Evolutionary conservation across 1,139 yeast genomes (phyloP).

Genomic region (Zhuliangozyma blackwelliae): DNA sequence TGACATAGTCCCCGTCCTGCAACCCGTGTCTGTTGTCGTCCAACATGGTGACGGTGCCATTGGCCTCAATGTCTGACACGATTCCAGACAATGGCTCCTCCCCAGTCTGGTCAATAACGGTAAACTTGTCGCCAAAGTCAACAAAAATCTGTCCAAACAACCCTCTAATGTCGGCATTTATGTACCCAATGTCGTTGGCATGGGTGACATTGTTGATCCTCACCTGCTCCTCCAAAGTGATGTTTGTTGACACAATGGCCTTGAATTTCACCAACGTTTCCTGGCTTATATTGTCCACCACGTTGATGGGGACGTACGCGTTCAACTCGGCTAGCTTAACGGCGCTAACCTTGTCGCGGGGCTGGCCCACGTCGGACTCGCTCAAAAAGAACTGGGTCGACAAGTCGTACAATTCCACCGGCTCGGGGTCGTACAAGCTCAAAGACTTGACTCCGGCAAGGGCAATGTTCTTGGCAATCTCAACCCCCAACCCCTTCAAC

Average conservation of each 20-base stretch:
- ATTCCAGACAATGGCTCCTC: constrained; percentile 89
- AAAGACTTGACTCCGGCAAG: constrained; percentile 95
- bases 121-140: constrained; percentile 80
- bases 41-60: constrained; percentile 88
- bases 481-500: constrained; percentile 86
- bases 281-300: constrained; percentile 51
- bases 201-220: constrained; percentile 76
- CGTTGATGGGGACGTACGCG: constrained; percentile 83
- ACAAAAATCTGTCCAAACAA: constrained; percentile 86
- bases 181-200: constrained; percentile 67
- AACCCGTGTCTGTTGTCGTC: constrained; percentile 92
- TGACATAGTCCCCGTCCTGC: constrained; percentile 87
- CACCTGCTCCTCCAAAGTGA: constrained; percentile 70
- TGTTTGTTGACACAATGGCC: constrained; percentile 79
- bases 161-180: constrained; percentile 80
- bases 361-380: constrained; percentile 65
- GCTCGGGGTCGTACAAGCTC: constrained; percentile 78
- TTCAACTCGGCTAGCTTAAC: constrained; percentile 75
- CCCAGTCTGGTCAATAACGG: constrained; percentile 81
- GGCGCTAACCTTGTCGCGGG: constrained; percentile 72
- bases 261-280: constrained; percentile 55
- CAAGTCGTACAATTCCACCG: constrained; percentile 64
- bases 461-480: constrained; percentile 93
- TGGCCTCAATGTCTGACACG: constrained; percentile 79
- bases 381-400: constrained; percentile 85